Evolutionary conservation across 768 basidiomycete genomes (phyloP).

Genomic region (Neoboletus magnificus): DNA sequence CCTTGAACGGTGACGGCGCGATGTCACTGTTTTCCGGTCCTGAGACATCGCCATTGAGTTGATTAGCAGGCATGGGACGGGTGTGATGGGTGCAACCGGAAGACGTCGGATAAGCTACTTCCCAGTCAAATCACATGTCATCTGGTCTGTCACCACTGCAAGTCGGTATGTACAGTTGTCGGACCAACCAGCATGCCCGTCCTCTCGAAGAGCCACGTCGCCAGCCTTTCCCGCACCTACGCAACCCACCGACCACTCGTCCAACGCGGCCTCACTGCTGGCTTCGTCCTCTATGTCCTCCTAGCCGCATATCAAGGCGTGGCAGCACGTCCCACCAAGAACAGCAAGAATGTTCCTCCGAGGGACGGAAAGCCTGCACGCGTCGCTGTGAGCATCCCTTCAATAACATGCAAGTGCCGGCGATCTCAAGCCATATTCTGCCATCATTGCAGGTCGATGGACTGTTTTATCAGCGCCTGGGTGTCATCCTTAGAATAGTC

Average conservation of each 20-base stretch:
- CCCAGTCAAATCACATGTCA: conserved; percentile 11
- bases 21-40: not conserved
- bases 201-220: conserved; percentile 38
- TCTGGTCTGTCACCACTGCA: not conserved
- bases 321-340: conserved; percentile 39
- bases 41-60: not conserved
- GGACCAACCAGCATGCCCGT: conserved; percentile 23
- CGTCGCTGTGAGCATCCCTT: conserved; percentile 58
- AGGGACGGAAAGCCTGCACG: conserved; percentile 46
- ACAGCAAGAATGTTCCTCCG: conserved; percentile 13
- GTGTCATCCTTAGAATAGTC: conserved; percentile 76
- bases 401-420: not conserved
- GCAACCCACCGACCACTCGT: conserved; percentile 61
- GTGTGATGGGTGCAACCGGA: not conserved
- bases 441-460: conserved; percentile 68
- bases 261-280: conserved; percentile 65
- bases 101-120: too few species aligned
- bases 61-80: conserved; percentile 1
- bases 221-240: conserved; percentile 52
- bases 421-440: not conserved
- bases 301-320: conserved; percentile 59
- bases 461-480: conserved; percentile 80
- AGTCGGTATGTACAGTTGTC: not conserved
- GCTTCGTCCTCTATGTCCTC: conserved; percentile 71
- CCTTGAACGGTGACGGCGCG: conserved; percentile 20